Evolutionary conservation across 2,329 filamentous ascomycete species (phyloP).

Genomic region (Epichloe bromicola): DNA sequence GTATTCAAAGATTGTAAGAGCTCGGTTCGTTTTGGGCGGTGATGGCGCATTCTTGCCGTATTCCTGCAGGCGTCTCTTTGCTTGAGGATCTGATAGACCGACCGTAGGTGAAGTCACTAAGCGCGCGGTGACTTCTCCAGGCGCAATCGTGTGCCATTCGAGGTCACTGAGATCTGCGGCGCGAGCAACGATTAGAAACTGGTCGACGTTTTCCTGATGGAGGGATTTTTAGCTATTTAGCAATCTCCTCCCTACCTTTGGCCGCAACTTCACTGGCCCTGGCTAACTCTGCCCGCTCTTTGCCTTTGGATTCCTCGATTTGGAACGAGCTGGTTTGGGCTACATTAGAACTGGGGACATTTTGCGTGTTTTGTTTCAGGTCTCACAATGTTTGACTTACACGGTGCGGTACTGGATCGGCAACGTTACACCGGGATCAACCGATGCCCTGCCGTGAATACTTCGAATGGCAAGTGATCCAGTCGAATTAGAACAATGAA

Average conservation of each 20-base stretch:
- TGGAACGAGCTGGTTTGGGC: constrained; percentile 30
- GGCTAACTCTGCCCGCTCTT: constrained; percentile 23
- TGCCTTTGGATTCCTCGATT: constrained; percentile 40
- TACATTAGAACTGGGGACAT: not conserved
- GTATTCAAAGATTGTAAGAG: constrained; percentile 50
- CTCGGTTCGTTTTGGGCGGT: constrained; percentile 46
- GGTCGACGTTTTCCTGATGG: not conserved
- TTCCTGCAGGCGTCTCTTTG: constrained; percentile 38
- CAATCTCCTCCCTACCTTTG: constrained; percentile 22
- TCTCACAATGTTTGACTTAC: constrained; percentile 19
- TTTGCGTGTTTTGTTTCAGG: not conserved
- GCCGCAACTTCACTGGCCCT: constrained; percentile 31
- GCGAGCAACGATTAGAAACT: not conserved
- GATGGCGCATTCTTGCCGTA: constrained; percentile 57
- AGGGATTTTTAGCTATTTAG: too few species aligned
- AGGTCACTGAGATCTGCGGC: constrained; percentile 43
- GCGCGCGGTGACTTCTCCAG: constrained; percentile 45
- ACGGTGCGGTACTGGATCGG: constrained; percentile 44
- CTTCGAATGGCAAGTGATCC: constrained; percentile 30
- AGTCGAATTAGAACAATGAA: constrained; percentile 15
- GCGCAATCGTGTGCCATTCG: constrained; percentile 53
- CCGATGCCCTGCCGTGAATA: constrained; percentile 16
- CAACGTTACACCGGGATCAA: constrained; percentile 19
- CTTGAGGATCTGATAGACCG: constrained; percentile 49
- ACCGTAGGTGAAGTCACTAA: constrained; percentile 41